Evolutionary conservation across 2,329 filamentous ascomycete genomes (phyloP).

Genomic region (Geosmithia putterillii): DNA sequence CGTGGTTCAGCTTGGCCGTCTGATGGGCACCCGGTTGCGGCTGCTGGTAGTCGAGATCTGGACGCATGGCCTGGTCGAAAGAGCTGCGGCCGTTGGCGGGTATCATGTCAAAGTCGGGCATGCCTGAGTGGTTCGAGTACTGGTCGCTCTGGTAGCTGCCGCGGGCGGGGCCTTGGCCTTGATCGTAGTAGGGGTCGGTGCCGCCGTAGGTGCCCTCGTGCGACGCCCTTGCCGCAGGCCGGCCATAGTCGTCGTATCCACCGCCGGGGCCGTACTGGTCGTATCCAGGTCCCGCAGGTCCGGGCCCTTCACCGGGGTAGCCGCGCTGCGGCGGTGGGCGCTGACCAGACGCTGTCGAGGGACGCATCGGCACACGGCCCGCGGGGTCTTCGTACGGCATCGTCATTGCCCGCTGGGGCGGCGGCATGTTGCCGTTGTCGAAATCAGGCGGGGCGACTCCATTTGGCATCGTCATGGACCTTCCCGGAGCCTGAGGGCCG

Average conservation of each 20-base stretch:
- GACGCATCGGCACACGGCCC: constrained; percentile 35
- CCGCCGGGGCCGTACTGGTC: constrained; percentile 13
- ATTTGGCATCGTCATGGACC: constrained; percentile 51
- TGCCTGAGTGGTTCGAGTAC: constrained; percentile 8
- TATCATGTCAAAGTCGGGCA: constrained; percentile 31
- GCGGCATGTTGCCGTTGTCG: constrained; percentile 15
- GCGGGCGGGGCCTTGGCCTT: neutral
- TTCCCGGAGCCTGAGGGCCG: constrained; percentile 24
- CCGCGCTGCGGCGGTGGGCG: constrained; percentile 36
- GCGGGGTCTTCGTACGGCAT: constrained; percentile 32
- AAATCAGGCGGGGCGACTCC: constrained; percentile 19
- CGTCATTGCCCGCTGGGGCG: constrained; percentile 26
- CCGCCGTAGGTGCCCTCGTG: neutral
- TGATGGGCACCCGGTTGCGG: constrained; percentile 37
- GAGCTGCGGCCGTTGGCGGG: constrained; percentile 23
- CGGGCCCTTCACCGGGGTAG: neutral
- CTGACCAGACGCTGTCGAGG: constrained; percentile 37
- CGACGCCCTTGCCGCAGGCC: constrained; percentile 7
- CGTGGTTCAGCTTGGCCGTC: constrained; percentile 41
- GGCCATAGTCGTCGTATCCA: constrained; percentile 19
- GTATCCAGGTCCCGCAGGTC: too few relatives aligned
- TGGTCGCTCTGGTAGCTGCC: constrained; percentile 1
- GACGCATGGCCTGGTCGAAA: constrained; percentile 34
- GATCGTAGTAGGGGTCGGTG: neutral
- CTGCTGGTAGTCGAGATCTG: constrained; percentile 17